phyloP scores from a whole-genome alignment of 495 filamentous ascomycete species.

The Extremus antarcticus region DNA sequence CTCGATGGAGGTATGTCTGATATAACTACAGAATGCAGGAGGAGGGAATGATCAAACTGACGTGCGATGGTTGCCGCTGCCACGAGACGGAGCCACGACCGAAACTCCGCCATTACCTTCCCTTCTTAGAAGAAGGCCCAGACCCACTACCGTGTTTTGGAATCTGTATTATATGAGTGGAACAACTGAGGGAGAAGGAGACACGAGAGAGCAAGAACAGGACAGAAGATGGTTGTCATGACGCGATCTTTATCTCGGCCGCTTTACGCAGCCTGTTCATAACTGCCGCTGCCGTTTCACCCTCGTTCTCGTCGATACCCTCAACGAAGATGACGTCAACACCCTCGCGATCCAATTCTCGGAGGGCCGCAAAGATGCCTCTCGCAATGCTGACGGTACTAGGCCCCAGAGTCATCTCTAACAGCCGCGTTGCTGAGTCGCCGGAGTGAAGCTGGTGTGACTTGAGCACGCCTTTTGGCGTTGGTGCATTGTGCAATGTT shows the following conservation, averaged over 20 bases:
- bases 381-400: slow-evolving; percentile 65
- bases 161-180: too few species aligned
- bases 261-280: slow-evolving; percentile 95
- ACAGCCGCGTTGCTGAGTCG: slow-evolving; percentile 6
- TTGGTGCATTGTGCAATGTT: not conserved
- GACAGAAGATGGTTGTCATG: too few species aligned
- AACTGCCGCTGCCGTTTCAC: slow-evolving; percentile 78
- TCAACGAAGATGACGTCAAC: slow-evolving; percentile 88
- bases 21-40: too few species aligned
- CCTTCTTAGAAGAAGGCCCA: too few species aligned
- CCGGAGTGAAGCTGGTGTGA: not conserved
- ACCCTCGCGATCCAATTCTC: slow-evolving; percentile 67
- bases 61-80: too few species aligned
- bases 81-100: too few species aligned
- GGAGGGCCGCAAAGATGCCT: slow-evolving; percentile 73
- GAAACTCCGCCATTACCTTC: too few species aligned
- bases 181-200: not conserved
- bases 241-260: slow-evolving; percentile 40
- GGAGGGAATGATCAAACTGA: too few species aligned
- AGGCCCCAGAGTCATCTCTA: slow-evolving; percentile 54
- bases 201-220: too few species aligned
- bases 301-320: slow-evolving; percentile 63
- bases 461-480: not conserved
- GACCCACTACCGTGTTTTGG: too few species aligned
- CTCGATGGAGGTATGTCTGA: too few species aligned